Conservation (phyloP, 2,329 filamentous ascomycete species). For the Colletotrichum sojae region DNA sequence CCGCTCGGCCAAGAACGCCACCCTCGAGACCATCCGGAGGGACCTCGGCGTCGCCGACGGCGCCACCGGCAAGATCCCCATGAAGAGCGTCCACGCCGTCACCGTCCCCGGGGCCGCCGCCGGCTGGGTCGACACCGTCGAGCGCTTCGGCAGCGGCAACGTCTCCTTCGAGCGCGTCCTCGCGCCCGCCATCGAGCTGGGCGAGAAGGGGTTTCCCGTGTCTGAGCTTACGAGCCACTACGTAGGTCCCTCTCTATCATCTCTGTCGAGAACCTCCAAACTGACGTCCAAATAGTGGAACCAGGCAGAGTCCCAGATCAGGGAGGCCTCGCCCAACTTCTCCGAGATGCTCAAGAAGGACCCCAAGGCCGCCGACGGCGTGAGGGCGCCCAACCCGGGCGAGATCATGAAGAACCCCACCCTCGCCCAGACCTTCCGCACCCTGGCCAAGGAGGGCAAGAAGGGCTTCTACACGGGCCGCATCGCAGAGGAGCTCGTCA, state of each 20-base stretch:
- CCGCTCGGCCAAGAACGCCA: slow-evolving; percentile 79
- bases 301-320: slow-evolving; percentile 72
- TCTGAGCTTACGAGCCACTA: slow-evolving; percentile 80
- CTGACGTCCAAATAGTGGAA: slow-evolving; percentile 74
- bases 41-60: slow-evolving; percentile 77
- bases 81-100: slow-evolving; percentile 82
- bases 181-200: slow-evolving; percentile 85
- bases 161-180: slow-evolving; percentile 83
- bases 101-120: slow-evolving; percentile 93
- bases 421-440: slow-evolving; percentile 84
- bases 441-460: slow-evolving; percentile 85
- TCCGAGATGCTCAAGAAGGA: slow-evolving; percentile 90
- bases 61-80: slow-evolving; percentile 74
- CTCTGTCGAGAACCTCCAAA: neutral
- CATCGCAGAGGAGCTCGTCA: slow-evolving; percentile 85
- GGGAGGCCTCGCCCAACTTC: slow-evolving; percentile 85
- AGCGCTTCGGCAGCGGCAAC: slow-evolving; percentile 91
- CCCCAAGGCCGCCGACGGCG: slow-evolving; percentile 75
- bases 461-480: slow-evolving; percentile 91
- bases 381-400: slow-evolving; percentile 81
- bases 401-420: slow-evolving; percentile 92
- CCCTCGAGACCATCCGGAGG: slow-evolving; percentile 77
- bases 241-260: no score
- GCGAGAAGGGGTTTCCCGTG: slow-evolving; percentile 91
- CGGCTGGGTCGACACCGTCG: slow-evolving; percentile 92